Evolutionary conservation across 1,139 yeast genomes (phyloP).

Genomic region (Hemisphaericaspora subhashii): DNA sequence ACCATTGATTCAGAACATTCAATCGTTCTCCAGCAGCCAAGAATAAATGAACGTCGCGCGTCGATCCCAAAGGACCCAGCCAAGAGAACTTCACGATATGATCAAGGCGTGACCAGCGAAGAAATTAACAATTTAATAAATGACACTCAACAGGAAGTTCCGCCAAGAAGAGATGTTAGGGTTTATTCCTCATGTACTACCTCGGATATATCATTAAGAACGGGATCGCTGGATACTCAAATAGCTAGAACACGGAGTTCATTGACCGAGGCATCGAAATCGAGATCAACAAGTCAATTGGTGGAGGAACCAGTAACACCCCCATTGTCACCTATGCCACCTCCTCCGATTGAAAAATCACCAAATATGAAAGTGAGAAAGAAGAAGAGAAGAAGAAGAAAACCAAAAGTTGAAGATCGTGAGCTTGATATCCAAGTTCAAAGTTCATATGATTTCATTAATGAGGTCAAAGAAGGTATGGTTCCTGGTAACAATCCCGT

Average conservation of each 20-base stretch:
- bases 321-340: constrained; percentile 10
- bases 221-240: background rate
- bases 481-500: background rate
- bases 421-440: background rate
- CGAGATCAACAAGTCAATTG: background rate
- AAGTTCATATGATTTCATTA: background rate
- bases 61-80: constrained; percentile 8
- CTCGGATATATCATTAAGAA: background rate
- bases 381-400: background rate
- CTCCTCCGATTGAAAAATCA: constrained; percentile 17
- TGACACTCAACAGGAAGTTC: constrained; percentile 33
- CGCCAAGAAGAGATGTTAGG: constrained; percentile 38
- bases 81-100: constrained; percentile 10
- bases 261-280: background rate
- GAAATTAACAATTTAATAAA: constrained; percentile 24
- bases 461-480: constrained; percentile 1
- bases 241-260: background rate
- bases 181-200: constrained; percentile 16
- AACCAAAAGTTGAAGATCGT: background rate
- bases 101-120: constrained; percentile 4
- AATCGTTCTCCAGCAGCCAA: constrained; percentile 7
- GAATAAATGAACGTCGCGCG: background rate
- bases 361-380: constrained; percentile 13
- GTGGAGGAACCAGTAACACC: background rate
- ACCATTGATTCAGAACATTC: constrained; percentile 8